These are phyloP conservation scores for Globisporangium mamillatum DNA, from an alignment of 352 stramenopile species.

Conservation along the genomic window DNA sequence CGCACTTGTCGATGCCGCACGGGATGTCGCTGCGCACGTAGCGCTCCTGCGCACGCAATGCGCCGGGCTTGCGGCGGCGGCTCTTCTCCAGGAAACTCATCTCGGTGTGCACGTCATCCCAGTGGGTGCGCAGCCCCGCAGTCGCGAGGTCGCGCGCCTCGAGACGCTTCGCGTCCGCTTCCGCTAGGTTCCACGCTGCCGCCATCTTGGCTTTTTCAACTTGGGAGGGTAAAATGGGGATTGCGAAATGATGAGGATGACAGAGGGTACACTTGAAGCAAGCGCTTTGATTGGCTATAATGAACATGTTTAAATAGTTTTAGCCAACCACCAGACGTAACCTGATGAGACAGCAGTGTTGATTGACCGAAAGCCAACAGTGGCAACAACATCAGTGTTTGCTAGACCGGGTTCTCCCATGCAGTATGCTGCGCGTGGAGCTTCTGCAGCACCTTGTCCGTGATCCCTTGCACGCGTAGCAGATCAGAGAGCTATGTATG, in stretches of 20 bases:
- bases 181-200: conserved; percentile 28
- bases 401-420: conserved; percentile 12
- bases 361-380: background rate
- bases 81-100: conserved; percentile 72
- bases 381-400: background rate
- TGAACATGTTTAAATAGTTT: background rate
- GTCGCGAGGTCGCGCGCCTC: conserved; percentile 23
- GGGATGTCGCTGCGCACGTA: conserved; percentile 74
- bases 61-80: conserved; percentile 68
- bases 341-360: background rate
- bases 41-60: conserved; percentile 59
- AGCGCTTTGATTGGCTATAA: background rate
- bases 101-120: conserved; percentile 57
- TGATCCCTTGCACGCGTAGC: conserved; percentile 39
- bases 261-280: background rate
- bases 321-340: background rate
- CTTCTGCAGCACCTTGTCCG: conserved; percentile 39
- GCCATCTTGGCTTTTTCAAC: conserved; percentile 3
- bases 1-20: conserved; percentile 58
- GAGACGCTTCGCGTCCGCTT: conserved; percentile 24
- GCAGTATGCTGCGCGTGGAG: conserved; percentile 38
- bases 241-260: background rate
- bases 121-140: conserved; percentile 24
- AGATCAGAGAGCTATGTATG: conserved; percentile 37
- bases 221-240: too few species aligned